Percentiles rank a stretch among this genome's conserved stretches.
These are phyloP conservation scores for Aspergillus cejpii DNA, from an alignment of 2,329 filamentous ascomycete species.

Conservation along the genomic window DNA sequence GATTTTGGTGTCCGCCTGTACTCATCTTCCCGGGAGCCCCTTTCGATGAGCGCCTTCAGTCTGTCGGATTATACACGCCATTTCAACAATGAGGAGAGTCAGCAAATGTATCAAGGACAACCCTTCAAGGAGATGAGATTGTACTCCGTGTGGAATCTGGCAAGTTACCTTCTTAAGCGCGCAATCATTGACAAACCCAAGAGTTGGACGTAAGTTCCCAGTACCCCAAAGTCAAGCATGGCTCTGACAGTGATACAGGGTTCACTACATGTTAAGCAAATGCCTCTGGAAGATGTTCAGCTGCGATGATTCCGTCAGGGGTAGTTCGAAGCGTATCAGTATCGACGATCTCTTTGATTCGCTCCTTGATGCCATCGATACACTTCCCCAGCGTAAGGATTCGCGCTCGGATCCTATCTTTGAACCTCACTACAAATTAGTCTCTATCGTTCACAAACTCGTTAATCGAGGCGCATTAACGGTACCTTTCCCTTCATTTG, in stretches of 20 bases:
- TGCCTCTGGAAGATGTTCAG: slow-evolving; percentile 65
- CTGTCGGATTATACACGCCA: slow-evolving; percentile 57
- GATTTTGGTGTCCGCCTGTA: slow-evolving; percentile 65
- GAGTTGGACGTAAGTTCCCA: slow-evolving; percentile 53
- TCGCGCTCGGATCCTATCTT: slow-evolving; percentile 66
- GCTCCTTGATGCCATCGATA: slow-evolving; percentile 54
- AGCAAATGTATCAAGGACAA: slow-evolving; percentile 52
- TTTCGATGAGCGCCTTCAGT: slow-evolving; percentile 60
- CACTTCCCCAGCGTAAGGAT: slow-evolving; percentile 55
- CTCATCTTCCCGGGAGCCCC: slow-evolving; percentile 60
- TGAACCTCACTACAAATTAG: slow-evolving; percentile 88
- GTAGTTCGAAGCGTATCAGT: slow-evolving; percentile 30
- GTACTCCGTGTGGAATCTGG: slow-evolving; percentile 60
- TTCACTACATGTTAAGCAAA: slow-evolving; percentile 64
- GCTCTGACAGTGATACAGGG: slow-evolving; percentile 37
- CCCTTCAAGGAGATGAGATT: slow-evolving; percentile 53
- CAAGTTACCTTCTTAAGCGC: slow-evolving; percentile 53
- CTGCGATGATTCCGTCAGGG: slow-evolving; percentile 39
- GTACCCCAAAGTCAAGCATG: neutral
- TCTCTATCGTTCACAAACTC: slow-evolving; percentile 75
- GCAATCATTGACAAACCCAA: slow-evolving; percentile 55
- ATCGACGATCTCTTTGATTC: slow-evolving; percentile 50
- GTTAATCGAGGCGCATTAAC: slow-evolving; percentile 49
- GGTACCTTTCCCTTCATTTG: slow-evolving; percentile 23
- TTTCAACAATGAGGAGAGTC: slow-evolving; percentile 48